Conservation (phyloP, 768 basidiomycete species). For the Amanita pseudoporphyria region DNA sequence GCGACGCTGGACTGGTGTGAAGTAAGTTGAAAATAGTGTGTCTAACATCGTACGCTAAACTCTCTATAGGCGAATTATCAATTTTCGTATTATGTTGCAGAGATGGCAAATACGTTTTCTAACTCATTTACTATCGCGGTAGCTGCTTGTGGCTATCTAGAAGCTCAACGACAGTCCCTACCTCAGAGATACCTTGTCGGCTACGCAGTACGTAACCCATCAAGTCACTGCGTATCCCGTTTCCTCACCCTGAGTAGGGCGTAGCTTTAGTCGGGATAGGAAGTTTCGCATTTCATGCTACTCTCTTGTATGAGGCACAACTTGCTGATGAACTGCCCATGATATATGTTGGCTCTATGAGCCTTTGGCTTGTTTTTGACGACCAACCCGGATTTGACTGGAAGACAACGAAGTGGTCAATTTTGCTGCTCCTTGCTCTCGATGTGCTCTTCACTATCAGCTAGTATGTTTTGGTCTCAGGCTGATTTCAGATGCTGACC, state of each 20-base stretch:
- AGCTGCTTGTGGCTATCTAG: constrained; percentile 38
- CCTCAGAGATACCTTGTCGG: constrained; percentile 34
- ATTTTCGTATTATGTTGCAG: constrained; percentile 69
- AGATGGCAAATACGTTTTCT: constrained; percentile 66
- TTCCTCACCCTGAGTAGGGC: constrained; percentile 30
- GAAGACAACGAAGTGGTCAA: constrained; percentile 27
- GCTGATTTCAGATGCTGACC: background rate
- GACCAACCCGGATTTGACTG: constrained; percentile 39
- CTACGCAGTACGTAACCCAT: constrained; percentile 24
- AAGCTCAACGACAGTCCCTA: constrained; percentile 23
- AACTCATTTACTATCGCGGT: constrained; percentile 53
- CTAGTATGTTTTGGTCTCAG: constrained; percentile 47
- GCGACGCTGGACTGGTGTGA: constrained; percentile 73
- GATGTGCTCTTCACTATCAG: constrained; percentile 58
- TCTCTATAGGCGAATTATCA: constrained; percentile 52
- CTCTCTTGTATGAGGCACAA: constrained; percentile 66
- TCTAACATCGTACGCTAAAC: background rate
- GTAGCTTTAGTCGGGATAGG: constrained; percentile 66
- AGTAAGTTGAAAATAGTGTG: constrained; percentile 21
- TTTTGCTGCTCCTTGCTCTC: constrained; percentile 32
- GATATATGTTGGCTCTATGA: constrained; percentile 62
- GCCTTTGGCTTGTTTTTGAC: constrained; percentile 53
- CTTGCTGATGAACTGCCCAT: constrained; percentile 79
- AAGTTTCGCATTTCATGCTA: constrained; percentile 73
- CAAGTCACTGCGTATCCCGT: background rate